Evolutionary conservation across 306 rosid genomes (phyloP), one percentile per base, ranked within the genome.

Genomic region (Macrotyloma uniflorum): DNA sequence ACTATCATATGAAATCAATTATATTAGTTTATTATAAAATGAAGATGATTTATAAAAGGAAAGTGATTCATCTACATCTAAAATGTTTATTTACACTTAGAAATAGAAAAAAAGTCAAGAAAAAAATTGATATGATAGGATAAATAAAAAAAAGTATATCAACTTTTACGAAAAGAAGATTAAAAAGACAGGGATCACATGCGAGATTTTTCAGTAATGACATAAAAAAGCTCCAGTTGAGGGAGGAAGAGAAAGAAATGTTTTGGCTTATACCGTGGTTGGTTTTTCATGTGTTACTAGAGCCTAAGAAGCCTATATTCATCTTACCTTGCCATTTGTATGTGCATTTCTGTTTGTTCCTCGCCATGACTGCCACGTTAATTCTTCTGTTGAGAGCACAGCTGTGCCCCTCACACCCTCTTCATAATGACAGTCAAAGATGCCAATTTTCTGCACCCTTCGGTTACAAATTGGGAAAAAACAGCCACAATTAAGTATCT

Each of bases 341-440:
- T 77, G 16, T 67, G 43, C 11, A 0, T 46, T 72, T 83, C 84
- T 83, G 84, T 57, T 16, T 74, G 33, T 74, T 69, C 55, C 68
- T 47, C 61, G 63, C 80, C 84, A 80, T 73, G 86, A 58, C 43
- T 86, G 90, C 79, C 87, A 83, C 89, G 90, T 84, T 67, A 68
- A 64, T 57, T 67, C 15, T 45, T 63, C 30, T 68, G 36, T 79
- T 70, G 57, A n/a, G 16, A 70, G 3, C 71, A 80, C 84, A 78
- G 70, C 81, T 73, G 75, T 79, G 58, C 55, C 8, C 65, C 70
- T 57, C 77, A 40, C 58, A 23, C 67, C 67, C 15, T 55, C 61
- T 65, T 74, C 53, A 70, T 86, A 22, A 87, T 71, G 36, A 32
- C 80, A 78, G 86, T 87, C 84, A 83, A 83, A 86, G 79, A 77